These are phyloP conservation scores for Artemisia tridentata DNA, from an alignment of 129 eudicot genomes.

Conservation along the genomic window DNA sequence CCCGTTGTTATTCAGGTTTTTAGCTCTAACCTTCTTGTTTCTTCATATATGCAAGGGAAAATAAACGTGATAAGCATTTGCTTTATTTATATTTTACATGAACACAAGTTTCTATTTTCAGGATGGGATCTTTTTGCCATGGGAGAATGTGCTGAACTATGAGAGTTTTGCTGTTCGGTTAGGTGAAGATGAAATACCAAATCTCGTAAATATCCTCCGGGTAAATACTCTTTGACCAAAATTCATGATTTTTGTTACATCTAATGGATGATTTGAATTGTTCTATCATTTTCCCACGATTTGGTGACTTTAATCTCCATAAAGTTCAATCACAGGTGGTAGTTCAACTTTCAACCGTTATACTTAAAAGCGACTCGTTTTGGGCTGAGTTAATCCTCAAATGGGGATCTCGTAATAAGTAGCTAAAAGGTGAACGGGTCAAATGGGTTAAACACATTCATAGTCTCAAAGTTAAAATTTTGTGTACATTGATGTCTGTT, in stretches of 20 bases:
- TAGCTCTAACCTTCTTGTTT: neutral
- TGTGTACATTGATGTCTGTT: too few relatives aligned
- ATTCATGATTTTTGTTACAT: neutral
- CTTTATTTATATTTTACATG: neutral
- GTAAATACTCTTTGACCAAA: slow-evolving; percentile 37
- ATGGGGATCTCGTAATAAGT: too few relatives aligned
- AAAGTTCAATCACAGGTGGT: too few relatives aligned
- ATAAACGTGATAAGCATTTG: neutral
- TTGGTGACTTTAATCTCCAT: too few relatives aligned
- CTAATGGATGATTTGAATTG: too few relatives aligned
- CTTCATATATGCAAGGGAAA: neutral
- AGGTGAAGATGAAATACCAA: slow-evolving; percentile 84
- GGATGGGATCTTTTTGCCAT: slow-evolving; percentile 94
- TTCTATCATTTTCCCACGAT: too few relatives aligned
- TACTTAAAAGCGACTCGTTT: too few relatives aligned
- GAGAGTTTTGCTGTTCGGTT: slow-evolving; percentile 95
- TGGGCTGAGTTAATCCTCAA: too few relatives aligned
- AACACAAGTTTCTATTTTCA: slow-evolving; percentile 28
- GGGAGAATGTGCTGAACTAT: slow-evolving; percentile 87
- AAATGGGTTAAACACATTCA: too few relatives aligned
- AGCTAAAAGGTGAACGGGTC: too few relatives aligned
- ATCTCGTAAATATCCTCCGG: slow-evolving; percentile 78
- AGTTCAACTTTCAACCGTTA: too few relatives aligned
- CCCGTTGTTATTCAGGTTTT: slow-evolving; percentile 93
- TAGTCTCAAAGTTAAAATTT: too few relatives aligned